A percentile compares a stretch with the other conserved stretches of the same genome.
Evolutionary conservation across 139 green algal genomes (phyloP).

Genomic region (Axilococcus clingmanii): DNA sequence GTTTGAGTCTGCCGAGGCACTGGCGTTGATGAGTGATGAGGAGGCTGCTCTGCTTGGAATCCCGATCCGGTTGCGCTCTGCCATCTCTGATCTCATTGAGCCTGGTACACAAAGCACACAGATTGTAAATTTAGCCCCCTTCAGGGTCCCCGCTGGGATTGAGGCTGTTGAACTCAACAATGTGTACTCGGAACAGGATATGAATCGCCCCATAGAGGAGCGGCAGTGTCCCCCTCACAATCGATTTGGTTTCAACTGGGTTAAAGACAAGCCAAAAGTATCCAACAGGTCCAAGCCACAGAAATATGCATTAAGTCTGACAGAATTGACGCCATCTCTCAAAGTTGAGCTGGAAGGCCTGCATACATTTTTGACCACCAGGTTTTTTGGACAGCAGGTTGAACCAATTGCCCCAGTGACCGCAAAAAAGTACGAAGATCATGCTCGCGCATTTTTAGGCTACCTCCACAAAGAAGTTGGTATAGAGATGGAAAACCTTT

Average conservation of each 20-base stretch:
- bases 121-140: neutral
- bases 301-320: conserved; percentile 21
- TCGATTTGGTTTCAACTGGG: neutral
- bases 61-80: conserved; percentile 12
- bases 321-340: conserved; percentile 17
- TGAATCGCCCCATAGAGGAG: conserved; percentile 13
- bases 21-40: conserved; percentile 19
- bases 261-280: conserved; percentile 1
- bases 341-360: conserved; percentile 30
- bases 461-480: conserved; percentile 29
- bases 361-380: conserved; percentile 27
- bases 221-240: conserved; percentile 7
- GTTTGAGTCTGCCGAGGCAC: conserved; percentile 21
- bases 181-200: no score
- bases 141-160: no score
- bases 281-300: neutral
- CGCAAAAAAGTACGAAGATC: conserved; percentile 31
- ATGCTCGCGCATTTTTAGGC: conserved; percentile 39
- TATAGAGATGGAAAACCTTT: conserved; percentile 28
- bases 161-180: no score
- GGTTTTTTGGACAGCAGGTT: conserved; percentile 28
- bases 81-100: conserved; percentile 2
- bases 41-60: conserved; percentile 14
- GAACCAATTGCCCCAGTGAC: conserved; percentile 34
- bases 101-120: neutral